phyloP scores from a whole-genome alignment of 768 basidiomycete genomes.

The Lepiota brunneoincarnata region DNA sequence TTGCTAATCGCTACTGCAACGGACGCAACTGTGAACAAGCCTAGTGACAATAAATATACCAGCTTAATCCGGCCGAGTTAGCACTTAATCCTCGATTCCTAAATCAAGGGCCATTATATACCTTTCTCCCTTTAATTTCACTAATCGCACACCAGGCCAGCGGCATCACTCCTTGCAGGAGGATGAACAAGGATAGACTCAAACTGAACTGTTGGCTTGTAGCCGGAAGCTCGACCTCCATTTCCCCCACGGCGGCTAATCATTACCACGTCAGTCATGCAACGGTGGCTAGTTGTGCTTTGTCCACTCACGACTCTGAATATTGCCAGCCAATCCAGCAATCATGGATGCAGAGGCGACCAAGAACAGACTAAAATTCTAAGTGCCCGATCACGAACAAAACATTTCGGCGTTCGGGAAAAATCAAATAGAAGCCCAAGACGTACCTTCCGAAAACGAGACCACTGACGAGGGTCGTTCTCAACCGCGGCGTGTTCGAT shows the following conservation, averaged over 20 bases:
- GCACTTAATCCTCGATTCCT: background rate
- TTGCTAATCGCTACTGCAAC: slow-evolving; percentile 54
- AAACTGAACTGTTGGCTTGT: slow-evolving; percentile 61
- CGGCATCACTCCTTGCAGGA: slow-evolving; percentile 67
- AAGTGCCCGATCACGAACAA: background rate
- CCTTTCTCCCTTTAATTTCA: slow-evolving; percentile 77
- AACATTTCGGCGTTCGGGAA: background rate
- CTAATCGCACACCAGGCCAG: slow-evolving; percentile 67
- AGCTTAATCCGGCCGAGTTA: slow-evolving; percentile 23
- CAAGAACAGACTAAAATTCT: slow-evolving; percentile 45
- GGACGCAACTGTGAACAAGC: slow-evolving; percentile 53
- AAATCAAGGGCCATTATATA: slow-evolving; percentile 21
- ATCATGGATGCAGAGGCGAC: slow-evolving; percentile 54
- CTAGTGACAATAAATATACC: slow-evolving; percentile 52
- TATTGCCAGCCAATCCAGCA: slow-evolving; percentile 54
- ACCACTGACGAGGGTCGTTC: slow-evolving; percentile 66
- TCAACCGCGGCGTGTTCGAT: slow-evolving; percentile 53
- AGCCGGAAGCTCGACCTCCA: slow-evolving; percentile 59
- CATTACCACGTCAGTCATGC: background rate
- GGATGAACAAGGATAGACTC: slow-evolving; percentile 69
- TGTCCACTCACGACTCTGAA: slow-evolving; percentile 57
- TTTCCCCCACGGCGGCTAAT: slow-evolving; percentile 60
- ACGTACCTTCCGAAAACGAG: slow-evolving; percentile 49
- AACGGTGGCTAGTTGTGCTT: background rate
- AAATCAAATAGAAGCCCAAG: background rate